Evolutionary conservation across 2,329 filamentous ascomycete genomes (phyloP).

Genomic region (Hymenoscyphus repandus): DNA sequence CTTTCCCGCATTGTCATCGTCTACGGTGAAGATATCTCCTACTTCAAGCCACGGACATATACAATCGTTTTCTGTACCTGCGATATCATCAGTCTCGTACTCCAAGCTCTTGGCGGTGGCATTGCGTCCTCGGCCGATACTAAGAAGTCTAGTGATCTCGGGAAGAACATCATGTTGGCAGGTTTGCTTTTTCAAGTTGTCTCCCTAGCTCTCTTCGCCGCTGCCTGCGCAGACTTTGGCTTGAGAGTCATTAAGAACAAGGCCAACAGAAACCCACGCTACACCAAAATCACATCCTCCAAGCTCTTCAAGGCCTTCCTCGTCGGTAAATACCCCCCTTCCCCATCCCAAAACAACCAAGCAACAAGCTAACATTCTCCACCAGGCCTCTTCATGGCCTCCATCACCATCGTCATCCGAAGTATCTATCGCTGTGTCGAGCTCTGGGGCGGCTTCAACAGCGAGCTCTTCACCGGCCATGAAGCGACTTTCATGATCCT

Average conservation of each 20-base stretch:
- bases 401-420: slow-evolving; percentile 48
- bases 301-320: slow-evolving; percentile 41
- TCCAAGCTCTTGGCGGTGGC: slow-evolving; percentile 54
- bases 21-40: slow-evolving; percentile 45
- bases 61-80: slow-evolving; percentile 43
- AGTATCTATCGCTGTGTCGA: slow-evolving; percentile 53
- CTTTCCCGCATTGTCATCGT: slow-evolving; percentile 50
- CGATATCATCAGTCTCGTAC: slow-evolving; percentile 52
- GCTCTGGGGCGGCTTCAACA: slow-evolving; percentile 47
- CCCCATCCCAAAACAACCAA: background rate
- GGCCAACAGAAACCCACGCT: slow-evolving; percentile 16
- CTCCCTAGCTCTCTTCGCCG: slow-evolving; percentile 29
- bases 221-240: slow-evolving; percentile 16
- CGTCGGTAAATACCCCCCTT: slow-evolving; percentile 32
- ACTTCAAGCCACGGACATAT: slow-evolving; percentile 44
- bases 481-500: slow-evolving; percentile 40
- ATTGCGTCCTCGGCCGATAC: slow-evolving; percentile 44
- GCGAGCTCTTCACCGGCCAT: slow-evolving; percentile 39
- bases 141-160: slow-evolving; percentile 18
- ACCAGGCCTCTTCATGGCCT: slow-evolving; percentile 44
- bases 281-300: slow-evolving; percentile 16
- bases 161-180: slow-evolving; percentile 35
- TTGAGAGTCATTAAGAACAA: slow-evolving; percentile 10
- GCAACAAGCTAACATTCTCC: background rate
- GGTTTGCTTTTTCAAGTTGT: slow-evolving; percentile 37